phyloP scores from a whole-genome alignment of 1,284 basidiomycete genomes.

The Leccinum subrobustum region DNA sequence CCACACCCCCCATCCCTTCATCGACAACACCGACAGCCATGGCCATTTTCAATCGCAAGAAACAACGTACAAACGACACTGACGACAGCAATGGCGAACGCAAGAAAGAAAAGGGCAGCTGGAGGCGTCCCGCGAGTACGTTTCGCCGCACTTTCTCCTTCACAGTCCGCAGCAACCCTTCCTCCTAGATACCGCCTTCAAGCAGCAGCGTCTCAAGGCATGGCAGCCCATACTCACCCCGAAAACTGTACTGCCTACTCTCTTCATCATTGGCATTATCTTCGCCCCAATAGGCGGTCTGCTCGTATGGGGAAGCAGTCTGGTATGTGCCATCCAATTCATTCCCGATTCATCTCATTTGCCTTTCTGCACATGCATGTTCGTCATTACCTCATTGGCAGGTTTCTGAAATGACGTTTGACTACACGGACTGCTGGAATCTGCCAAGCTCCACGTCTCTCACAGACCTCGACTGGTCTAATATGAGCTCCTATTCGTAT shows the following conservation, averaged over 20 bases:
- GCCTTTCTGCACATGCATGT: slow-evolving; percentile 4
- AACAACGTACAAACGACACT: slow-evolving; percentile 35
- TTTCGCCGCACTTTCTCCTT: slow-evolving; percentile 23
- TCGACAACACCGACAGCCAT: slow-evolving; percentile 37
- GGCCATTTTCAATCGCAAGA: slow-evolving; percentile 59
- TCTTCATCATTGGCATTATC: slow-evolving; percentile 92
- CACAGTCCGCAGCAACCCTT: slow-evolving; percentile 20
- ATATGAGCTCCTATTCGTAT: slow-evolving; percentile 78
- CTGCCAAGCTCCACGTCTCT: slow-evolving; percentile 48
- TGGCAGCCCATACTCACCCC: slow-evolving; percentile 99
- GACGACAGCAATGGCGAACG: slow-evolving; percentile 42
- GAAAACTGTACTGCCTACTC: slow-evolving; percentile 93
- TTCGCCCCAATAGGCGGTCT: slow-evolving; percentile 97
- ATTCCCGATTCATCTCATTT: slow-evolving; percentile 20
- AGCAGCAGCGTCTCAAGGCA: slow-evolving; percentile 98
- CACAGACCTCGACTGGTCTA: slow-evolving; percentile 39
- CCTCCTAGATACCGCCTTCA: slow-evolving; percentile 88
- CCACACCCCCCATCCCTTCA: background rate
- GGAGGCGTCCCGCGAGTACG: slow-evolving; percentile 87
- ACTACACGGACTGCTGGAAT: slow-evolving; percentile 92
- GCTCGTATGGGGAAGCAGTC: slow-evolving; percentile 84
- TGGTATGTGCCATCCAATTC: slow-evolving; percentile 42
- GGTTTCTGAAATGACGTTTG: slow-evolving; percentile 92
- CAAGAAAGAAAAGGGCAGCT: slow-evolving; percentile 86
- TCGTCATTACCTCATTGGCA: slow-evolving; percentile 27